phyloP scores from a whole-genome alignment of 192 early-diverging fungal species.

The Rhizoclosmatium sp. region DNA sequence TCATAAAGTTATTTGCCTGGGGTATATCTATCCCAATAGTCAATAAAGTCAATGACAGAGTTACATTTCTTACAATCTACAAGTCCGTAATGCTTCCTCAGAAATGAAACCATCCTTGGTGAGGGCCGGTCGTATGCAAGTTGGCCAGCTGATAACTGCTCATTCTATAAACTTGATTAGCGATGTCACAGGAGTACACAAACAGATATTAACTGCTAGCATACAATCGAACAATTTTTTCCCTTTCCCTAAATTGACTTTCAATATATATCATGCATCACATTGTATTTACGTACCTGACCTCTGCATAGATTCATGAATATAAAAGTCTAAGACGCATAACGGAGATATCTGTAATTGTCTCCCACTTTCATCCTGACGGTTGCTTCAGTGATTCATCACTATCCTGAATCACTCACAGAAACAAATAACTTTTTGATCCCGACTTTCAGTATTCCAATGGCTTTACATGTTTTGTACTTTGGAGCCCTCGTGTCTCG shows the following conservation, averaged over 20 bases:
- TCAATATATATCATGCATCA: neutral
- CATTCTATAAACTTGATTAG: constrained; percentile 7
- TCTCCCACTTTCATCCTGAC: constrained; percentile 48
- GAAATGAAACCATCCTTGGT: constrained; percentile 49
- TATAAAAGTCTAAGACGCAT: constrained; percentile 63
- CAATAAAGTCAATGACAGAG: neutral
- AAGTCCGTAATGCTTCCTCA: constrained; percentile 52
- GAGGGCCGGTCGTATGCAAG: constrained; percentile 63
- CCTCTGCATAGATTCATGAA: constrained; percentile 51
- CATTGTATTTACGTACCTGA: constrained; percentile 33
- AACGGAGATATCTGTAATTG: constrained; percentile 51
- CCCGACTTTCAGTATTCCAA: constrained; percentile 59
- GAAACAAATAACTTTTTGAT: constrained; percentile 54
- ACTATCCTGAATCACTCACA: constrained; percentile 18
- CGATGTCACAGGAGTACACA: too few species aligned
- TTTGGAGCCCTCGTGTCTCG: constrained; percentile 6
- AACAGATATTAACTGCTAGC: constrained; percentile 44
- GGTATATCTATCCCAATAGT: constrained; percentile 34
- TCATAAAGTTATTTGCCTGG: constrained; percentile 56
- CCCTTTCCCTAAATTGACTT: constrained; percentile 46
- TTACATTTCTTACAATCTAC: constrained; percentile 41
- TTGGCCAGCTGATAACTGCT: constrained; percentile 43
- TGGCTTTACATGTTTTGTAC: constrained; percentile 23
- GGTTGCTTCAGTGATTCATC: neutral
- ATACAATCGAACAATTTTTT: constrained; percentile 58